Evolutionary conservation across 2,329 filamentous ascomycete species (phyloP), one percentile per base, ranked within the genome.

Genomic region (Ceratocystis huliohia): DNA sequence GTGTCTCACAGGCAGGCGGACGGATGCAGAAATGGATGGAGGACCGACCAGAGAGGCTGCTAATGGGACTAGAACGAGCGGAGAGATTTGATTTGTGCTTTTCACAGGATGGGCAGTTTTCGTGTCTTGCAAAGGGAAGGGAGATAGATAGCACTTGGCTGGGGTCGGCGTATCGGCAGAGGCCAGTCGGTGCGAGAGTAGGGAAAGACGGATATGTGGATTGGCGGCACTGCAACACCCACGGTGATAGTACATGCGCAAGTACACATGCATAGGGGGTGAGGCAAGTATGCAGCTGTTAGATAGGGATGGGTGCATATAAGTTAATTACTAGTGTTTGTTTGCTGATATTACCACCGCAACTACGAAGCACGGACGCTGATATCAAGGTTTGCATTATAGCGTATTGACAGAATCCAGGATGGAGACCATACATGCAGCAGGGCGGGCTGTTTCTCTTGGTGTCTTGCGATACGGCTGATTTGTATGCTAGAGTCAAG

Each of bases 1-100:
- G 15, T 59, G 48, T 65, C 53, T 59, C 63, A 63, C 53, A 57
- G 53, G 48, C 22, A 28, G 56, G 17, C 28, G 56, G 56, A 59
- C 13, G 56, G 28, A 59, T 33, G 13, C 25, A 59, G 25, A 33
- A 33, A 59, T 59, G 56, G 5, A 59, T 33, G 56, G 25, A 33
- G 48, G 7, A 20, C 22, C 22, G 10, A 53, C 22, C 15, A 25
- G 48, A 53, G 22, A 15, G 48, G 28, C 22, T 10, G 48, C 48
- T 3, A 15, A 53, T 53, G 22, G 48, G 46, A 50, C 46, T 22
- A 22, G 22, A 22, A 22, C n/a, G 2, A 15, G 22, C 48, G 6
- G 48, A 10, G 48, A 6, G 48, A 53, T 25, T 53, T 15, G 46
- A 4, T 22, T 10, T 10, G 48, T 10, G 7, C 48, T 50, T 20